Conservation (phyloP, 2,329 filamentous ascomycete genomes). For the Epichloe elymi region DNA sequence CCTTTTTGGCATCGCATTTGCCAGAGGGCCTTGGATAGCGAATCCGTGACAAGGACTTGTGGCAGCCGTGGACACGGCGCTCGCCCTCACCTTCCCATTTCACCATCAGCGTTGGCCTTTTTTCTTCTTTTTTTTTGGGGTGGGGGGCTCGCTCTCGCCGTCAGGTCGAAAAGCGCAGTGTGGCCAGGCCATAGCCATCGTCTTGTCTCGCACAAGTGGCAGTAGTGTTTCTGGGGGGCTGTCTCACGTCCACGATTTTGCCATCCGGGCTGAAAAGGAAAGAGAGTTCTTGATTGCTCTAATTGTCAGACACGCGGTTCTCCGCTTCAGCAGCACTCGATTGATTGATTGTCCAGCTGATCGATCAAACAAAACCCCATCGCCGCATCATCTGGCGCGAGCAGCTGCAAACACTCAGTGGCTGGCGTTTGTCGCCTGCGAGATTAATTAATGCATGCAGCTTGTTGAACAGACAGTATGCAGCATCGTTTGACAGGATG, state of each 20-base stretch:
- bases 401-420: background rate
- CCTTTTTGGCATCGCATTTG: background rate
- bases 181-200: no score
- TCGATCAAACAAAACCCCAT: background rate
- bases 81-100: no score
- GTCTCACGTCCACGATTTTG: background rate
- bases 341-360: background rate
- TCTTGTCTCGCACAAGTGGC: background rate
- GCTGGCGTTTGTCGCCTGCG: background rate
- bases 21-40: background rate
- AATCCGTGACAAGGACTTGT: background rate
- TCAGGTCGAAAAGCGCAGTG: no score
- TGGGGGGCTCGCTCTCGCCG: background rate
- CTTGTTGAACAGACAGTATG: background rate
- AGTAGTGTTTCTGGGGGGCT: background rate
- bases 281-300: background rate
- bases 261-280: background rate
- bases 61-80: no score
- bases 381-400: background rate
- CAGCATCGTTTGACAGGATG: conserved; percentile 10
- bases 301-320: background rate
- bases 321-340: background rate
- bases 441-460: background rate
- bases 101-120: background rate
- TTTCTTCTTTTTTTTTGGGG: background rate